Evolutionary conservation across 495 filamentous ascomycete species (phyloP), one percentile per base, ranked within the genome.

Genomic region (Podospora comata): DNA sequence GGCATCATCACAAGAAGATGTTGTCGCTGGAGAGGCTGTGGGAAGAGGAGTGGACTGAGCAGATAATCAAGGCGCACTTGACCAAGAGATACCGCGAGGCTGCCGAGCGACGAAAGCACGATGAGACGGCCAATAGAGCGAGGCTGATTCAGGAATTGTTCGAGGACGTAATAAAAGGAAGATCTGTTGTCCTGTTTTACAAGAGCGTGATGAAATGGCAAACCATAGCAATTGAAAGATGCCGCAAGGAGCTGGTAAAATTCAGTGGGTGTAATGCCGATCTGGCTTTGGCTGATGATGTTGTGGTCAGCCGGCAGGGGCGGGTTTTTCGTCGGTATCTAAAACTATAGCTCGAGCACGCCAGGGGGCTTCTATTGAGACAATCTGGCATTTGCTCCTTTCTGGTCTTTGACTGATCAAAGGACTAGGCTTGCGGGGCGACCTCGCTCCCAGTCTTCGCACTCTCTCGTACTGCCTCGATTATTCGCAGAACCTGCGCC

Each of bases 401-500:
- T 30, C 30, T 32, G n/a, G n/a, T 30, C 13, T 61, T 32, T 3
- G 59, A 28, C 4, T 30, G 1, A 15, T 32, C 9, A 0, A 20
- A 20, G 23, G 13, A 2, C 23, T 27, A 26, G 26, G 13, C 4
- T 60, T 57, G 66, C 32, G 71, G 73, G 9, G 65, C 66, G n/a
- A 93, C 68, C 30, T 91, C 90, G 76, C 82, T 86, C 20, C 89
- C 88, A 61, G 78, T 82, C 72, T 78, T 81, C 0, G 88, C 90
- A 73, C 90, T 93, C 79, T 92, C 83, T 70, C 81, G 83, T 28
- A 87, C 85, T 62, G 90, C 79, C 79, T 96, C 92, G 64, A 96
- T 89, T 70, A 96, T 80, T 62, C 84, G 83, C 68, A 96, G 84
- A 18, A 94, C 88, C 74, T 90, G 84, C 16, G 85, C 84, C 13